Conservation (phyloP, 768 basidiomycete genomes). For the Serpula lacrymans region DNA sequence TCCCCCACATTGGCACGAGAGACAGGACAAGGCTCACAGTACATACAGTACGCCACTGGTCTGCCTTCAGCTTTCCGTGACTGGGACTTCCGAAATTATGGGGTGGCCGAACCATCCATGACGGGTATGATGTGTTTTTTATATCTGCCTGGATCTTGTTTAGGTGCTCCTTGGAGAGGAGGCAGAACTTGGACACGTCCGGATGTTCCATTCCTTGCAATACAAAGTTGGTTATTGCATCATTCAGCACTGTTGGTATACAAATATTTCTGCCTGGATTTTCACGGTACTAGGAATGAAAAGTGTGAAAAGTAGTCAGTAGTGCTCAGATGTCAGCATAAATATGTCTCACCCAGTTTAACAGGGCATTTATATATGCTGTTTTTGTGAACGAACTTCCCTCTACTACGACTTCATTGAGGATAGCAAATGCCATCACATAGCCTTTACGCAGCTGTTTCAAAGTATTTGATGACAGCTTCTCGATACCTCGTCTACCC, state of each 20-base stretch:
- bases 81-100: conserved; percentile 26
- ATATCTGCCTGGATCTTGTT: background rate
- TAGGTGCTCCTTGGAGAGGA: conserved; percentile 14
- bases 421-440: background rate
- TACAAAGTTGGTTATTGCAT: background rate
- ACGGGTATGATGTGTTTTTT: conserved; percentile 10
- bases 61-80: conserved; percentile 34
- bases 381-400: background rate
- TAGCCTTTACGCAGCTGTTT: background rate
- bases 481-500: background rate
- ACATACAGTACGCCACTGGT: conserved; percentile 27
- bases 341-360: background rate
- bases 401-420: background rate
- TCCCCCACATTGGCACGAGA: no score
- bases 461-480: background rate
- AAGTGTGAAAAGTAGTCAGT: background rate
- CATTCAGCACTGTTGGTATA: background rate
- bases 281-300: background rate
- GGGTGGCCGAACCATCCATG: conserved; percentile 22
- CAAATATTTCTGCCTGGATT: background rate
- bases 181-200: background rate
- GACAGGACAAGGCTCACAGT: conserved; percentile 24
- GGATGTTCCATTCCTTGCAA: background rate
- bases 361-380: background rate
- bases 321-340: background rate